phyloP scores from a whole-genome alignment of 192 early-diverging fungal species.

The Backusella mclennaniae region DNA sequence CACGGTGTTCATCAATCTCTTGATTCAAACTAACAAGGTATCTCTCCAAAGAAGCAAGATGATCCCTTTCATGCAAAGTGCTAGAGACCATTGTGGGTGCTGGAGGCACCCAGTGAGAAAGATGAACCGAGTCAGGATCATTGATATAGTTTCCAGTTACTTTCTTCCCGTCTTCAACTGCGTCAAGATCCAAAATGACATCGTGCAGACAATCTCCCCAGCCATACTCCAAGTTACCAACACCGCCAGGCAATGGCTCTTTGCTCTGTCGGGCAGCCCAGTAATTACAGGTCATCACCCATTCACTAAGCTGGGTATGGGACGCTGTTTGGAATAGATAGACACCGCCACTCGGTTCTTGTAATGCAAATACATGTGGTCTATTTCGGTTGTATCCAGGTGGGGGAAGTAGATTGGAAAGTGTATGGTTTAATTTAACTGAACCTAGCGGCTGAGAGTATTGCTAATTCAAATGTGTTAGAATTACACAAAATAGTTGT shows the following conservation, averaged over 20 bases:
- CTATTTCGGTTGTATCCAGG: constrained; percentile 80
- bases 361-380: constrained; percentile 84
- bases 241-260: constrained; percentile 85
- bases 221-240: constrained; percentile 92
- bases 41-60: constrained; percentile 63
- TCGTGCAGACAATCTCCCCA: constrained; percentile 66
- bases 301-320: constrained; percentile 70
- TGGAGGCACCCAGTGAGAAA: constrained; percentile 52
- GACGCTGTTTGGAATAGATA: constrained; percentile 87
- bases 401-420: constrained; percentile 79
- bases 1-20: constrained; percentile 70
- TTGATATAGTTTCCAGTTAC: constrained; percentile 21
- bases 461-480: constrained; percentile 17
- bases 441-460: constrained; percentile 41
- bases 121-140: constrained; percentile 16
- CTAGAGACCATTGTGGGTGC: constrained; percentile 47
- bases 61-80: constrained; percentile 41
- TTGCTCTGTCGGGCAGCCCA: constrained; percentile 92
- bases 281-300: constrained; percentile 89
- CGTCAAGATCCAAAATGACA: constrained; percentile 29
- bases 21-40: constrained; percentile 61
- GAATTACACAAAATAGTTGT: background rate
- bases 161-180: constrained; percentile 17
- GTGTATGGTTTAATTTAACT: constrained; percentile 72
- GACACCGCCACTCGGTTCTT: constrained; percentile 76